Percentiles rank a stretch among this genome's conserved stretches.
These are phyloP conservation scores for Cladorrhinum sp. DNA, from an alignment of 2,329 filamentous ascomycete species.

Conservation along the genomic window DNA sequence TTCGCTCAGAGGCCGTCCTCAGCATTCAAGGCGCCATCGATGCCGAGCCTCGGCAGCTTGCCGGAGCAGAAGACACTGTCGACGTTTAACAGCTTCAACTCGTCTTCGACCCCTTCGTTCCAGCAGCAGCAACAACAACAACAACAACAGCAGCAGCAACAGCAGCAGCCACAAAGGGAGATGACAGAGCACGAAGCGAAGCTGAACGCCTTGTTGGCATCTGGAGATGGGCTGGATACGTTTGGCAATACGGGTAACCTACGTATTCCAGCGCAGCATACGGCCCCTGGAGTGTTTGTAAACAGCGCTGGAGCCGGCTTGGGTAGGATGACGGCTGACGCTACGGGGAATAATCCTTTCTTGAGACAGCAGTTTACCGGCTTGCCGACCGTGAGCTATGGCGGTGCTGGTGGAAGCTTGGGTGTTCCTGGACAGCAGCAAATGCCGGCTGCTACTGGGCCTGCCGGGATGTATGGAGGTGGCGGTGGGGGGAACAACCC, in stretches of 20 bases:
- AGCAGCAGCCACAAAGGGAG: constrained; percentile 52
- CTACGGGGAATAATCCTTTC: constrained; percentile 87
- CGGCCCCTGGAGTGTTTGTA: constrained; percentile 91
- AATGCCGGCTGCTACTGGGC: constrained; percentile 55
- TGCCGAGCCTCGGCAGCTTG: constrained; percentile 71
- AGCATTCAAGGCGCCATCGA: constrained; percentile 50
- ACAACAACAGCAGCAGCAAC: constrained; percentile 38
- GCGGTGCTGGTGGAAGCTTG: constrained; percentile 26
- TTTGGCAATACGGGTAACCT: constrained; percentile 97
- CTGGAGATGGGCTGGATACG: constrained; percentile 91
- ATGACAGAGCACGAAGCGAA: constrained; percentile 65
- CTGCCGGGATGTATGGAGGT: constrained; percentile 48
- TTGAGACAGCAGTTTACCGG: constrained; percentile 80
- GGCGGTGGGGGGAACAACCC: constrained; percentile 49
- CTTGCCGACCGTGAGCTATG: constrained; percentile 60
- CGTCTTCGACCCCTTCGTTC: constrained; percentile 26
- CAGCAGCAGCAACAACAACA: constrained; percentile 46
- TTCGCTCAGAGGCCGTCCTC: constrained; percentile 58
- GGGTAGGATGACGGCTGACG: constrained; percentile 64
- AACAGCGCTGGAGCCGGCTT: constrained; percentile 88
- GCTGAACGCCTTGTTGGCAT: constrained; percentile 81
- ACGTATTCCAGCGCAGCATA: constrained; percentile 94
- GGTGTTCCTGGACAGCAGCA: constrained; percentile 33
- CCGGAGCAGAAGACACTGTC: constrained; percentile 80
- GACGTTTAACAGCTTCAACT: constrained; percentile 51